Conservation (phyloP, 2,329 filamentous ascomycete species). For the Xylaria sp. region DNA sequence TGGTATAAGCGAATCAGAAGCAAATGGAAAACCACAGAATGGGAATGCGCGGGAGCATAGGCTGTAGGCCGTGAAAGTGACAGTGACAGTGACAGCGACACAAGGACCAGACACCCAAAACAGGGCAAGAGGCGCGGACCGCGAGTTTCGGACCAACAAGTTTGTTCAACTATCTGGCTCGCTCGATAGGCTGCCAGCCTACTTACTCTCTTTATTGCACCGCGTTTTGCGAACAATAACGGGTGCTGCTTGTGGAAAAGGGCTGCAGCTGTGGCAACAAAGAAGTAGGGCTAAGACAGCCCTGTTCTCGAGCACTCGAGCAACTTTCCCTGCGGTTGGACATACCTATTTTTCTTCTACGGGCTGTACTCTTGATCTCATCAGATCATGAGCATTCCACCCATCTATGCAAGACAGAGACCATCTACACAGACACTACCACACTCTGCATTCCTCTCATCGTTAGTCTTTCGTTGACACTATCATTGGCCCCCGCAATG, state of each 20-base stretch:
- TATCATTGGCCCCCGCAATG: conserved; percentile 37
- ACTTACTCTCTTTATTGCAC: neutral
- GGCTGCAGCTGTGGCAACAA: conserved; percentile 23
- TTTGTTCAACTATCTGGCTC: neutral
- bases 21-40: conserved; percentile 4
- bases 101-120: conserved; percentile 17
- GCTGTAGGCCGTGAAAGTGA: conserved; percentile 18
- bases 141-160: neutral
- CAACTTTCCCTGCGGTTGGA: neutral
- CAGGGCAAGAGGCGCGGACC: neutral
- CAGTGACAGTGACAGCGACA: conserved; percentile 8
- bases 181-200: neutral
- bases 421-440: conserved; percentile 3
- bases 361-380: conserved; percentile 9
- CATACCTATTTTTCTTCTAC: conserved; percentile 1
- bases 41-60: conserved; percentile 15
- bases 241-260: conserved; percentile 28
- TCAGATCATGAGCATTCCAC: conserved; percentile 14
- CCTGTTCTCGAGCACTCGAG: neutral
- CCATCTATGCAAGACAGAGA: conserved; percentile 9
- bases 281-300: conserved; percentile 22
- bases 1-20: conserved; percentile 14
- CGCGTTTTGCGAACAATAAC: conserved; percentile 28
- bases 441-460: conserved; percentile 12
- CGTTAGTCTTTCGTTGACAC: conserved; percentile 5